Percentiles rank a stretch among this genome's conserved stretches.
Evolutionary conservation across 2,329 filamentous ascomycete species (phyloP).

Genomic region (Rhynchosporium secalis): DNA sequence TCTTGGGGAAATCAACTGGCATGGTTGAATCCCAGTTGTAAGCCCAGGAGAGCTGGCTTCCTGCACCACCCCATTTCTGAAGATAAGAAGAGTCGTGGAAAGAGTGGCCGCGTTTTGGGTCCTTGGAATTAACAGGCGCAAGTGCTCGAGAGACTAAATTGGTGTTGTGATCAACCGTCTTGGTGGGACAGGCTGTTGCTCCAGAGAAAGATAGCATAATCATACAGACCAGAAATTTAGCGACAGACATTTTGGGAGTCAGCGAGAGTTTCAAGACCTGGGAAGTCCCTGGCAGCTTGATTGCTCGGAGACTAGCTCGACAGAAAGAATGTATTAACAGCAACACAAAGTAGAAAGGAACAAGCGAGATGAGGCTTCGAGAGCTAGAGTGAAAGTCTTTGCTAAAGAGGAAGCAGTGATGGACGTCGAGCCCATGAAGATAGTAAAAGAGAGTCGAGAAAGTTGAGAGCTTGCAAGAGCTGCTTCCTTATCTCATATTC

Average conservation of each 20-base stretch:
- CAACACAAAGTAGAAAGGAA: too few relatives aligned
- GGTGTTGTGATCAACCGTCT: background rate
- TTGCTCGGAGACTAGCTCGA: too few relatives aligned
- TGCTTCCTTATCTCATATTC: too few relatives aligned
- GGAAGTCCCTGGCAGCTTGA: too few relatives aligned
- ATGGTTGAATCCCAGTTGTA: constrained; percentile 65
- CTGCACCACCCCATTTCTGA: constrained; percentile 24
- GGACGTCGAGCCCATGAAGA: too few relatives aligned
- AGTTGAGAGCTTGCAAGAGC: too few relatives aligned
- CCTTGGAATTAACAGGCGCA: background rate
- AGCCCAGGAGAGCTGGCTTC: constrained; percentile 48
- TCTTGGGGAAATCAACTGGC: constrained; percentile 44
- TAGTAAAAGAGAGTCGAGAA: too few relatives aligned
- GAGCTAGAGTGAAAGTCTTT: too few relatives aligned
- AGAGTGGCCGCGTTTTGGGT: constrained; percentile 23
- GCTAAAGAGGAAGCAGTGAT: too few relatives aligned
- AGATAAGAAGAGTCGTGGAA: constrained; percentile 22
- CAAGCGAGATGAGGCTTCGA: too few relatives aligned
- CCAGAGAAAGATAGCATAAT: background rate
- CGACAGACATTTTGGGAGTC: background rate
- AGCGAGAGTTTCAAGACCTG: too few relatives aligned
- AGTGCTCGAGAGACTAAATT: background rate
- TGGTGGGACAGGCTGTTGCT: background rate
- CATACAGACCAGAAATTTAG: background rate
- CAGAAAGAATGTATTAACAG: too few relatives aligned